Percentiles rank a stretch among this genome's conserved stretches.
Conservation (phyloP, 257 asterid species). For the Datura wrightii region DNA sequence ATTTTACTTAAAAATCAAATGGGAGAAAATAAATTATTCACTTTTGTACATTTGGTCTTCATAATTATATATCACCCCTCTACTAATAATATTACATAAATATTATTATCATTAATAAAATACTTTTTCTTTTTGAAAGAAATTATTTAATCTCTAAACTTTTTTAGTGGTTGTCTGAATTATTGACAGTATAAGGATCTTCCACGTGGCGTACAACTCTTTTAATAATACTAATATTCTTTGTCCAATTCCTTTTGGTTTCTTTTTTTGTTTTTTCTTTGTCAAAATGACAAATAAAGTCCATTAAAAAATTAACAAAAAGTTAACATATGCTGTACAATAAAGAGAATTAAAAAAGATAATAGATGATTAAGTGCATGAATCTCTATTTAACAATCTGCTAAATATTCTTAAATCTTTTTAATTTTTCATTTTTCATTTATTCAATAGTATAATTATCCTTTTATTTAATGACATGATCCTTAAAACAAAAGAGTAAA, state of each 20-base stretch:
- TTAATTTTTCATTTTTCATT: background rate
- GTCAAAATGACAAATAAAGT: background rate
- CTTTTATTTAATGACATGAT: background rate
- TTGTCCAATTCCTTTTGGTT: background rate
- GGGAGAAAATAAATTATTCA: too few relatives aligned
- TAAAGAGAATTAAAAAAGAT: background rate
- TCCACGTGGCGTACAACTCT: background rate
- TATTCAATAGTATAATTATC: background rate
- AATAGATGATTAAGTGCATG: background rate
- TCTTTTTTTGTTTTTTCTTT: background rate
- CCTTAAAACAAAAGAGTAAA: constrained; percentile 14
- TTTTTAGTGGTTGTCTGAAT: background rate
- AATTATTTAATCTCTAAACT: background rate
- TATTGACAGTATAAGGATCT: background rate
- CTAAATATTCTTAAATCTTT: constrained; percentile 1
- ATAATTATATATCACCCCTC: too few relatives aligned
- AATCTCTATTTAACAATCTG: background rate
- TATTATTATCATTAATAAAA: background rate
- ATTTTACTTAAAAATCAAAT: too few relatives aligned
- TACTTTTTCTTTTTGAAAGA: background rate
- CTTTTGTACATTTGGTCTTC: too few relatives aligned
- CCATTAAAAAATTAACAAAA: background rate
- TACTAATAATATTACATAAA: background rate
- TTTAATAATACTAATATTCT: background rate
- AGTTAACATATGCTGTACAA: background rate